Evolutionary conservation across 495 filamentous ascomycete genomes (phyloP).

Genomic region (Baudoinia panamericana): DNA sequence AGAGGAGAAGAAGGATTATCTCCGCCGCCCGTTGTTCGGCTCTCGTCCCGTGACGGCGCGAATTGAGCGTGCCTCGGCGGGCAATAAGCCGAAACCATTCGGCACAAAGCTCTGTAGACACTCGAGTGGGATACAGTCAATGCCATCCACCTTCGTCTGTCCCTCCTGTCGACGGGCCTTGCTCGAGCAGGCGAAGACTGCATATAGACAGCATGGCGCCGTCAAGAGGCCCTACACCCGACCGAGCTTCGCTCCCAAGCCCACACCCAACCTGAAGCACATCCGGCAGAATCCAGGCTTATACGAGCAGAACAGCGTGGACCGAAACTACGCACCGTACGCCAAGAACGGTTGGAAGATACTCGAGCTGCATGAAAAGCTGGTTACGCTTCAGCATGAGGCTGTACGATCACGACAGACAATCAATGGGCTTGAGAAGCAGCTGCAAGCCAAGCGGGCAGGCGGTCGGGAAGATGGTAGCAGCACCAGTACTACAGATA

Average conservation of each 20-base stretch:
- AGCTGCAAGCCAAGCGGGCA: conserved; percentile 23
- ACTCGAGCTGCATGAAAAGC: conserved; percentile 52
- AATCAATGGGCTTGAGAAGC: conserved; percentile 36
- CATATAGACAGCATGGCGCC: not conserved
- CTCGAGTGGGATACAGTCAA: too few relatives aligned
- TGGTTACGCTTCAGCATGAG: conserved; percentile 41
- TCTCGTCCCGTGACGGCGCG: not conserved
- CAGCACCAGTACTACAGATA: too few relatives aligned
- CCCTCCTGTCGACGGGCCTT: conserved; percentile 5
- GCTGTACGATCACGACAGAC: conserved; percentile 44
- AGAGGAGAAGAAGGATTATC: not conserved
- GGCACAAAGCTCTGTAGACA: too few relatives aligned
- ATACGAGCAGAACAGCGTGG: conserved; percentile 67
- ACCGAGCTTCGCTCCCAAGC: conserved; percentile 67
- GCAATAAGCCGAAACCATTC: not conserved
- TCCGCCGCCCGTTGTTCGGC: too few relatives aligned
- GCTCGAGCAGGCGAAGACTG: conserved; percentile 3
- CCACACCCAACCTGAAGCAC: conserved; percentile 67
- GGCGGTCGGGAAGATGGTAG: conserved; percentile 23
- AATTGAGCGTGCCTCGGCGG: not conserved
- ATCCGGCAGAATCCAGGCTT: conserved; percentile 71
- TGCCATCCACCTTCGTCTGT: conserved; percentile 12
- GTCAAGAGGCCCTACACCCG: conserved; percentile 29
- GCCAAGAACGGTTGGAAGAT: conserved; percentile 55
- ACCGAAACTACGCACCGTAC: conserved; percentile 68